Base-by-base conservation (phyloP, 257 asterid genomes). In the Schizonepeta tenuifolia region DNA sequence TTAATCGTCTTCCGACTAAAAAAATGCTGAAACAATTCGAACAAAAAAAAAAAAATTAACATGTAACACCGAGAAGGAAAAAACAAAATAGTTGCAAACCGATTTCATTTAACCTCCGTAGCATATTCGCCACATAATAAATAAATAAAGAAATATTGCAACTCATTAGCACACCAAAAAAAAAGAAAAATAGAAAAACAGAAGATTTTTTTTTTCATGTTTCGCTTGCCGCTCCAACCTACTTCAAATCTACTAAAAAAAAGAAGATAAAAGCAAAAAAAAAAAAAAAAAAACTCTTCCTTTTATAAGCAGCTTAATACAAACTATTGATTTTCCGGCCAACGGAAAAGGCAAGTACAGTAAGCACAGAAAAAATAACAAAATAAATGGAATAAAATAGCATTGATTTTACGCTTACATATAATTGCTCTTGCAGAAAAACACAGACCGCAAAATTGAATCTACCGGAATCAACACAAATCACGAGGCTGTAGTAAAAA, bases 381-480 rank as follows among this genome's bases (percentile, higher is more conserved):
- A 64, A 40, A 11, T 11, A 36, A 9, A 7, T 13, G 26, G 11
- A 38, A 14, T 31, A 31, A 31, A 26, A 58, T 5, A 11, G 31
- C 43, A 50, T 17, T 9, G 69, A 46, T 5, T 69, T 36, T 2
- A 69, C 38, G 75, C 83, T 77, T 75, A 79, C 89, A 50, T 54
- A 73, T 62, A 63, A 18, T 31, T 33, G 70, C 80, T 55, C 22
- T 40, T 63, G 69, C 53, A 20, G 75, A 69, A 26, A 54, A 58
- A n/a, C 55, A 40, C 36, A 67, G 66, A 75, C 73, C 73, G 73
- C 49, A 54, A 65, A n/a, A 63, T 22, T 55, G 86, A 81, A 79
- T 58, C 87, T 67, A 61, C 65, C 22, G 53, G 82, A 74, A 71
- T 78, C 75, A 77, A 71, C 83, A 71, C 76, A 31, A 81, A 71